A percentile compares a stretch with the other conserved stretches of the same genome.
Evolutionary conservation across 768 basidiomycete genomes (phyloP).

Genomic region (Clitopilus hobsonii): DNA sequence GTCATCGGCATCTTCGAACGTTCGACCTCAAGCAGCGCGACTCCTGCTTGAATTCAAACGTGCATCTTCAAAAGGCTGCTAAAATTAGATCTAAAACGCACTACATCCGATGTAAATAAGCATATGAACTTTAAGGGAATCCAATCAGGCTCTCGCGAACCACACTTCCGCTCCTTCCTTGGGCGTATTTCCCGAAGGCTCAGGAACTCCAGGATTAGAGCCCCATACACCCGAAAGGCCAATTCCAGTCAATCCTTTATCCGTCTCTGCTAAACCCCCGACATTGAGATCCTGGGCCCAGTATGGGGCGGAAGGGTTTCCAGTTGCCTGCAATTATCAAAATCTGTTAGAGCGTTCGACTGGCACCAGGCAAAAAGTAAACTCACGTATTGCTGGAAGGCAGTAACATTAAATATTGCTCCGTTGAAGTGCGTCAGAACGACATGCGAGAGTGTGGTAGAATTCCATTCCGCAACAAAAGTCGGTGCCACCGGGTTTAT

Average conservation of each 20-base stretch:
- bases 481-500: background rate
- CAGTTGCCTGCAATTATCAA: background rate
- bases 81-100: background rate
- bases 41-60: no score
- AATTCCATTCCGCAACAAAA: constrained; percentile 2
- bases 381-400: background rate
- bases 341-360: background rate
- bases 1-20: no score
- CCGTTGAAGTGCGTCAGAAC: constrained; percentile 3
- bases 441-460: background rate
- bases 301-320: background rate
- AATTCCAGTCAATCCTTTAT: background rate
- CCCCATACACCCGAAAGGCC: background rate
- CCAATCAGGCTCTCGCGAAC: background rate
- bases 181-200: background rate
- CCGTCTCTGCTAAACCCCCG: background rate
- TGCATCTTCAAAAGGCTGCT: no score
- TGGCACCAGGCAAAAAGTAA: no score
- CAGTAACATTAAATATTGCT: constrained; percentile 1
- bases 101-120: no score
- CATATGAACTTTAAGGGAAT: no score
- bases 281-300: background rate
- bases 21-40: no score
- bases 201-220: background rate
- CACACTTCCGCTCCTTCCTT: background rate